Percentiles rank a stretch among this genome's conserved stretches.
These are phyloP conservation scores for Corinectria fuckeliana DNA, from an alignment of 2,329 filamentous ascomycete species.

Conservation along the genomic window DNA sequence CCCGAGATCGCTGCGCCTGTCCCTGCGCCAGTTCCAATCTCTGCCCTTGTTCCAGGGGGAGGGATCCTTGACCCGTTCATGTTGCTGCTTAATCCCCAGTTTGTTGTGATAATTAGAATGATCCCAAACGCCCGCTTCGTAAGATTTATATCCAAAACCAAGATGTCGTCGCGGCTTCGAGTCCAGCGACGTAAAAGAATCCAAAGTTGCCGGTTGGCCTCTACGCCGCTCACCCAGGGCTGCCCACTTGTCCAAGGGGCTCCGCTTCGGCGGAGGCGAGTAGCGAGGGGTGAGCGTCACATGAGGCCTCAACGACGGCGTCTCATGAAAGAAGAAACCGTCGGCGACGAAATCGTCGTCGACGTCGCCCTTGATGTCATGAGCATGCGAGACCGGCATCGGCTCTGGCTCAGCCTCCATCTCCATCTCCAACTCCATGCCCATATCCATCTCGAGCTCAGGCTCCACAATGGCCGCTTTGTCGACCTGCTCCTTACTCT, in stretches of 20 bases:
- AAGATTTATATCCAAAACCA: conserved; percentile 56
- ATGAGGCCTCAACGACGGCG: conserved; percentile 47
- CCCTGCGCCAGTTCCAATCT: conserved; percentile 69
- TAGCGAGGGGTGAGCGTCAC: conserved; percentile 57
- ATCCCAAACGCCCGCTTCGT: conserved; percentile 57
- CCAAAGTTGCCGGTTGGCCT: conserved; percentile 59
- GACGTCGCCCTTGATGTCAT: conserved; percentile 55
- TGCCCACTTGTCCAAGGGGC: conserved; percentile 81
- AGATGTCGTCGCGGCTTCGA: conserved; percentile 55
- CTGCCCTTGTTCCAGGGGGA: conserved; percentile 65
- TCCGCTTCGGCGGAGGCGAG: conserved; percentile 71
- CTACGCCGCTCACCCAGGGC: conserved; percentile 84
- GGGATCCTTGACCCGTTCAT: conserved; percentile 59
- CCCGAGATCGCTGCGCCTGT: conserved; percentile 70
- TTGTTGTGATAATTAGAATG: conserved; percentile 47
- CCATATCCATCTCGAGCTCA: conserved; percentile 18
- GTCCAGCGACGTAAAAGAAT: conserved; percentile 58
- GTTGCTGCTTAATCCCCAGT: conserved; percentile 41
- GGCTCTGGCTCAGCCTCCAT: conserved; percentile 20
- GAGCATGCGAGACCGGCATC: conserved; percentile 29
- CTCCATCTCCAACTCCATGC: conserved; percentile 25
- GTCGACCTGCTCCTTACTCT: conserved; percentile 58
- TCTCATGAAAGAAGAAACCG: conserved; percentile 77
- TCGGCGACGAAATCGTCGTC: conserved; percentile 72
- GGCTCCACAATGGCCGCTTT: conserved; percentile 27